Evolutionary conservation across 169 alveolate species (phyloP), one percentile per base, ranked within the genome.

Genomic region (Perkinsus marinus): DNA sequence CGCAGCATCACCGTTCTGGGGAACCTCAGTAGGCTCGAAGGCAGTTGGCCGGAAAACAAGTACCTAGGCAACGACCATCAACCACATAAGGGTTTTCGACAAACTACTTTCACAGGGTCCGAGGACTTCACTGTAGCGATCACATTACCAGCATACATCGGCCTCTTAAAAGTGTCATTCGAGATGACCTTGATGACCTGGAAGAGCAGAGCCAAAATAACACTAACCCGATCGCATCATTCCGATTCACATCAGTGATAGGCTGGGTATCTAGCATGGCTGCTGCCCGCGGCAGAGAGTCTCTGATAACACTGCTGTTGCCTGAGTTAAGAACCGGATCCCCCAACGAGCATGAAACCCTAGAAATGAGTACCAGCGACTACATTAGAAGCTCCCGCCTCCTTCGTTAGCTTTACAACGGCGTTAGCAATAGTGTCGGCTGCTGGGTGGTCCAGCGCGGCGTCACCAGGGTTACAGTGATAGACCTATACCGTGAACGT

Each of bases 61-160:
- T 37, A 96, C 90, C 90, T 94, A 94, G 39, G 26, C 79, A 57
- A 30, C n/a, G 37, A 19, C n/a, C 79, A 10, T 0, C 79, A 30
- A 13, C 34, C 7, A 7, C 34, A 13, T 2, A 26, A 19, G n/a
- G n/a, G n/a, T n/a, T 30, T 2, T 7, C 79, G 26, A 7, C 7
- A 26, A 19, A 26, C 79, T 57, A 57, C 79, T 30, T 57, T 57
- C 3, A 57, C 79, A 19, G 92, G 68, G 36, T 92, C 91, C 68
- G 94, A 95, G 39, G 90, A 89, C 68, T 94, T 90, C 37, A 96
- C 95, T 38, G 95, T 93, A 39, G 94, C 92, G 16, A 95, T 79
- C 30, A 96, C 97, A 93, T 95, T 95, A 68, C 97, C 97, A 39
- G 97, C 97, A 93, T 96, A 96, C 69, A 93, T 93, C 22, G 97